Evolutionary conservation across 2,329 filamentous ascomycete species (phyloP), one percentile per base, ranked within the genome.

Genomic region (Chrysoporthe austroafricana): DNA sequence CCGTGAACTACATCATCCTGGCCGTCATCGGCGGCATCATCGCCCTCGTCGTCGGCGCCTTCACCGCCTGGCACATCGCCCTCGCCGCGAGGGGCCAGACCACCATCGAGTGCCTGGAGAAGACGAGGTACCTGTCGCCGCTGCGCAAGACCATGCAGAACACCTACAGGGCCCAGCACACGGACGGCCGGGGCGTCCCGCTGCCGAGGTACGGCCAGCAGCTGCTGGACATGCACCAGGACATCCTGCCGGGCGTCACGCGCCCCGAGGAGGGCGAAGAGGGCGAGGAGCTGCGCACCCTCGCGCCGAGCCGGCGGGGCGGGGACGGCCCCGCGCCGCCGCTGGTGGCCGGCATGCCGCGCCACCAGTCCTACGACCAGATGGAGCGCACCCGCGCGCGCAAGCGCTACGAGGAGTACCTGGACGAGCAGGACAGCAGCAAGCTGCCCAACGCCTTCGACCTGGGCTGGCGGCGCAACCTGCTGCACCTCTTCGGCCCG

Each of bases 101-200:
- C 0, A 99, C 96, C 3, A 97, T 99, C 68, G 96, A 99, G 78
- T 97, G 91, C 74, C 82, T 99, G 69, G 96, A 99, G 79, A 97
- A 96, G 83, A 98, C 95, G 1, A 88, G 96, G 66, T 99, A 99
- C 79, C 86, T 97, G 8, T 93, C 91, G 11, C 93, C 93, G 0
- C 77, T 97, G 69, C 87, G 91, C 66, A 89, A 88, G 75, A 86
- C 86, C 61, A 86, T 95, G 75, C 89, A 92, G 75, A 82, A 87
- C 70, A 86, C 90, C 66, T 86, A 88, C 72, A 79, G 82, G 70
- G 83, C 86, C 59, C 84, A 86, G 70, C 82, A 86, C 76, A 82
- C 71, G 74, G 85, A 81, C 74, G 81, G 82, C 64, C 78, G 84
- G 71, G 80, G 80, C 56, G 78, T 81, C 48, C 79, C 84, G 11